These are phyloP conservation scores for Auricularia sp. DNA, from an alignment of 768 basidiomycete species.

Conservation along the genomic window DNA sequence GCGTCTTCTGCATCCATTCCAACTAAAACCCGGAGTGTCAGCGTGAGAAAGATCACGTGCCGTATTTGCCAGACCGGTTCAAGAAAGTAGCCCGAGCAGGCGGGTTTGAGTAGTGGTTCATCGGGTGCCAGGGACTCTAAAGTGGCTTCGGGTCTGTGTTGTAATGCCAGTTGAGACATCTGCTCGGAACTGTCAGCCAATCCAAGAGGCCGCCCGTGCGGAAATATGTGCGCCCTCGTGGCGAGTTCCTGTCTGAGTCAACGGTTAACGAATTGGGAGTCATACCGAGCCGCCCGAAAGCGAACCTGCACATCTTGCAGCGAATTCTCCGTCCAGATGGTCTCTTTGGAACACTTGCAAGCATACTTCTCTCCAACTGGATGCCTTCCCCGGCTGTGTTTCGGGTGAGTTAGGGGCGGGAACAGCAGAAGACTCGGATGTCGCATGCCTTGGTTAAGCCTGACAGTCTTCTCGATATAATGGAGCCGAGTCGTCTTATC, in stretches of 20 bases:
- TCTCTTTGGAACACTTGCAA: constrained; percentile 61
- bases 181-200: no score
- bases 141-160: background rate
- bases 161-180: no score
- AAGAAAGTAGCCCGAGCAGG: constrained; percentile 94
- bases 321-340: constrained; percentile 63
- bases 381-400: constrained; percentile 72
- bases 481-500: constrained; percentile 35
- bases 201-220: constrained; percentile 45
- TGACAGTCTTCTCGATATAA: constrained; percentile 67
- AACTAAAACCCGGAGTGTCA: constrained; percentile 37
- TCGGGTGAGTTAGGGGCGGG: constrained; percentile 50
- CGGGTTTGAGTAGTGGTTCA: constrained; percentile 46
- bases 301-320: constrained; percentile 85
- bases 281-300: background rate
- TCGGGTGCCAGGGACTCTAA: constrained; percentile 12
- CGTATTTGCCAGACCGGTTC: constrained; percentile 61
- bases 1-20: constrained; percentile 89
- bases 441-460: constrained; percentile 34
- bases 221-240: constrained; percentile 86
- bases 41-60: background rate
- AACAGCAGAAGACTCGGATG: constrained; percentile 59
- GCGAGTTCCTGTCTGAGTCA: constrained; percentile 65
- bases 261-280: constrained; percentile 1
- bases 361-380: constrained; percentile 55